These are phyloP conservation scores for Tripidium arundinaceum DNA, from an alignment of 202 grass and related monocot genomes.

Conservation along the genomic window DNA sequence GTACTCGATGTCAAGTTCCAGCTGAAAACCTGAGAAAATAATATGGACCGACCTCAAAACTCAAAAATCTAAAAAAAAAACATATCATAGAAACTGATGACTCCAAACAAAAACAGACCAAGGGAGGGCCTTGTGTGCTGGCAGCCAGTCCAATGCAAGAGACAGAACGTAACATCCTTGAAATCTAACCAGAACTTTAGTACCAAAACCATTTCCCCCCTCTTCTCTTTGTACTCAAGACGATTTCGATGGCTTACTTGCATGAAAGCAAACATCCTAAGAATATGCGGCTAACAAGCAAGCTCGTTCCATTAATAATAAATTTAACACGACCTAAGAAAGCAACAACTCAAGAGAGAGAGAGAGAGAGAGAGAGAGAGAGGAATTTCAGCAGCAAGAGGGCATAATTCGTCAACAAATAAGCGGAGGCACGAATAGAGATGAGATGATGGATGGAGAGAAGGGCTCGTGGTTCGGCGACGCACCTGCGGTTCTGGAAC, in stretches of 20 bases:
- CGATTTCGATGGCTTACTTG: not conserved
- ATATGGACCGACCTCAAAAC: too few species aligned
- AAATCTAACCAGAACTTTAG: not conserved
- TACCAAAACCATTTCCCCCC: not conserved
- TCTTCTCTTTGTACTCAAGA: not conserved
- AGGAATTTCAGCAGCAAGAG: not conserved
- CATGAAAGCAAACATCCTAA: not conserved
- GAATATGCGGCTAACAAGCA: not conserved
- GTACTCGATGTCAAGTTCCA: too few species aligned
- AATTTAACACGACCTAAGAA: not conserved
- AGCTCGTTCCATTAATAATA: not conserved
- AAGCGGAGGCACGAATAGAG: not conserved
- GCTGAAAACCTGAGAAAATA: too few species aligned
- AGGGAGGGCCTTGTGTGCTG: not conserved
- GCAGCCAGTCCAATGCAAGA: slow-evolving; percentile 18
- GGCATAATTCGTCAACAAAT: not conserved
- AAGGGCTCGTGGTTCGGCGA: not conserved
- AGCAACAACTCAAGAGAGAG: not conserved
- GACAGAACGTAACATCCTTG: not conserved
- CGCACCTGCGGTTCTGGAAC: slow-evolving; percentile 98
- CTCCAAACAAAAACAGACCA: slow-evolving; percentile 3
- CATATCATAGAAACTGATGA: not conserved
- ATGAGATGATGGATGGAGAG: not conserved
- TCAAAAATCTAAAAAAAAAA: too few species aligned
- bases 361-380: too few species aligned